Conservation (phyloP, 2,329 filamentous ascomycete species). For the Furcasterigmium furcatum region DNA sequence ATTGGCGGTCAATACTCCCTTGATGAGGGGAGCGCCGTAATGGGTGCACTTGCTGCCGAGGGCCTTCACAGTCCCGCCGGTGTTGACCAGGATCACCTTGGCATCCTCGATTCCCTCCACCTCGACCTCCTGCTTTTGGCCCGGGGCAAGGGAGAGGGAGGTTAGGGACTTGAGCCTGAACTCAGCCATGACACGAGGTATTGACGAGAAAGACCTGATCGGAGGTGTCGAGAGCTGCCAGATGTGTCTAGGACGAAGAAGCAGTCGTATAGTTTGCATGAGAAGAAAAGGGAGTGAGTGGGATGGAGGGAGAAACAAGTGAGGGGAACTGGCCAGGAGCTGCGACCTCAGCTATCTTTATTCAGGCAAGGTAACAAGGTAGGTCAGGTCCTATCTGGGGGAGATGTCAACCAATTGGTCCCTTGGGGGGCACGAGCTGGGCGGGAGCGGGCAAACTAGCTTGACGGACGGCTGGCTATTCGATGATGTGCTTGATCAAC, state of each 20-base stretch:
- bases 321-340: neutral
- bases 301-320: neutral
- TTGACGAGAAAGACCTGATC: slow-evolving; percentile 18
- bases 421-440: too few species aligned
- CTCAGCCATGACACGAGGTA: slow-evolving; percentile 45
- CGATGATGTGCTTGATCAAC: too few species aligned
- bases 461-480: too few species aligned
- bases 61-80: slow-evolving; percentile 73
- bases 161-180: slow-evolving; percentile 74
- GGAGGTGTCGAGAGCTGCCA: neutral
- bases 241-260: neutral
- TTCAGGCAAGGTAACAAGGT: too few species aligned
- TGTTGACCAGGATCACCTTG: slow-evolving; percentile 84
- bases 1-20: slow-evolving; percentile 78
- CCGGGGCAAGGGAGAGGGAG: slow-evolving; percentile 70
- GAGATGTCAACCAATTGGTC: too few species aligned
- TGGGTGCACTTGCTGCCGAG: slow-evolving; percentile 83
- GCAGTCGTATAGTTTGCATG: slow-evolving; percentile 8
- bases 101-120: slow-evolving; percentile 84
- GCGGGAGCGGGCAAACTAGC: too few species aligned
- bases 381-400: neutral
- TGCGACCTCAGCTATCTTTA: too few species aligned
- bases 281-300: neutral
- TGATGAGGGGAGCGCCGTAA: slow-evolving; percentile 85
- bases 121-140: slow-evolving; percentile 84